Conservation (phyloP, 1,139 yeast genomes). For the Yamadazyma jaroonii region DNA sequence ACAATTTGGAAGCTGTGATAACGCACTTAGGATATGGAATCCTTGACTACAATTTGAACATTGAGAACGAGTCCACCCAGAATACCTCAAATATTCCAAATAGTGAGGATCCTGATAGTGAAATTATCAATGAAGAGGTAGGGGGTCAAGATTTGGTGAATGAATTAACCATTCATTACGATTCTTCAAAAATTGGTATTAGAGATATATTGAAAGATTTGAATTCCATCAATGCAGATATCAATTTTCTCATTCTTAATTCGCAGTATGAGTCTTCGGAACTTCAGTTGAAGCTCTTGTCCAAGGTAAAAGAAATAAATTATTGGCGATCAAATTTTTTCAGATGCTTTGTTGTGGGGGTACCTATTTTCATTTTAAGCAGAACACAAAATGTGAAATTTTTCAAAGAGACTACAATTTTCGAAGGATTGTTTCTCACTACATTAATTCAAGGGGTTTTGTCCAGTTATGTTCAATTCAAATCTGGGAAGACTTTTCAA, state of each 20-base stretch:
- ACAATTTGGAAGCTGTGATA: constrained; percentile 40
- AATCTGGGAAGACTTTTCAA: constrained; percentile 63
- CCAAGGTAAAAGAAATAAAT: constrained; percentile 67
- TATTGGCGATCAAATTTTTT: constrained; percentile 64
- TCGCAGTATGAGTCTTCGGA: constrained; percentile 45
- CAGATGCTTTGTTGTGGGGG: constrained; percentile 50
- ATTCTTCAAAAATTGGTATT: constrained; percentile 48
- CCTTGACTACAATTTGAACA: neutral
- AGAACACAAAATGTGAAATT: constrained; percentile 41
- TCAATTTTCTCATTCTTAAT: constrained; percentile 41
- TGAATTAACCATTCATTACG: constrained; percentile 45
- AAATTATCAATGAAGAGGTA: neutral
- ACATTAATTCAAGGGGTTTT: constrained; percentile 61
- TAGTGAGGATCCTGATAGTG: constrained; percentile 10
- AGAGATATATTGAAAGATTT: constrained; percentile 52
- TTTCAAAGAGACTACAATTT: constrained; percentile 26
- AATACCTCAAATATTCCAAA: neutral
- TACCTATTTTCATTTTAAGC: constrained; percentile 62
- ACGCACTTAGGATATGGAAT: constrained; percentile 31
- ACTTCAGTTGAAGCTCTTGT: constrained; percentile 66
- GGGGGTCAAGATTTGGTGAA: constrained; percentile 13
- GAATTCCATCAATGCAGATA: constrained; percentile 20
- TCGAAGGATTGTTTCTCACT: constrained; percentile 56
- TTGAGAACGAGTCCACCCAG: neutral
- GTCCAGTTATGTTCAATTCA: constrained; percentile 67